These are phyloP conservation scores for Cladophialophora immunda DNA, from an alignment of 2,329 filamentous ascomycete species.

Conservation along the genomic window DNA sequence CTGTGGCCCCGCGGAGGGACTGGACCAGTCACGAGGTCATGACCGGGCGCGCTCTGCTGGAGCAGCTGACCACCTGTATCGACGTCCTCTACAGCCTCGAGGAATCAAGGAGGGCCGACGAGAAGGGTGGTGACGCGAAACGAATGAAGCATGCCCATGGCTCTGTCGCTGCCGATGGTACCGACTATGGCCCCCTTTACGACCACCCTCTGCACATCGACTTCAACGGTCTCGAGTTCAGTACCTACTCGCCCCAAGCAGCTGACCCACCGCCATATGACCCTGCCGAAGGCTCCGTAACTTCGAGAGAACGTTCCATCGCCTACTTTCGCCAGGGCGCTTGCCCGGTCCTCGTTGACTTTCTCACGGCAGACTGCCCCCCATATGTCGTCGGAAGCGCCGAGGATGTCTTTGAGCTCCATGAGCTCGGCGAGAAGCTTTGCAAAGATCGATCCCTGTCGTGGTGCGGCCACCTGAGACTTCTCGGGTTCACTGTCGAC, in stretches of 20 bases:
- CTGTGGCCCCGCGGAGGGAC: constrained; percentile 33
- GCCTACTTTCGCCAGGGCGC: constrained; percentile 35
- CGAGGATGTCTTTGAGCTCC: constrained; percentile 38
- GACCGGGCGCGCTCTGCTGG: constrained; percentile 54
- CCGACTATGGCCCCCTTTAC: constrained; percentile 32
- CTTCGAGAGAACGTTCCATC: constrained; percentile 33
- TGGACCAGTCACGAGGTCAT: constrained; percentile 42
- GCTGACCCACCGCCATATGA: constrained; percentile 41
- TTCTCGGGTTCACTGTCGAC: constrained; percentile 49
- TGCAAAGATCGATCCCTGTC: constrained; percentile 35
- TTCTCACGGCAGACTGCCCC: constrained; percentile 35
- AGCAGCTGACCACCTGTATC: constrained; percentile 68
- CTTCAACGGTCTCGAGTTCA: constrained; percentile 37
- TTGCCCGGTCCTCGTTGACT: constrained; percentile 39
- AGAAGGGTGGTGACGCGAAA: constrained; percentile 35
- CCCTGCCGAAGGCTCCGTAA: constrained; percentile 31
- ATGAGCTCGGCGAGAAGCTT: constrained; percentile 37
- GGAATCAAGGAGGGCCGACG: constrained; percentile 54
- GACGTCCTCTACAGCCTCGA: constrained; percentile 73
- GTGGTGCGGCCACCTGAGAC: constrained; percentile 47
- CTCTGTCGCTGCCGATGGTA: constrained; percentile 23
- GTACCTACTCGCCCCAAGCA: constrained; percentile 27
- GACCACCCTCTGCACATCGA: constrained; percentile 41
- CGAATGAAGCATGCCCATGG: constrained; percentile 32
- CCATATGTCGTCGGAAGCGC: constrained; percentile 36